Evolutionary conservation across 163 green algal genomes (phyloP).

Genomic region (Chlamydomonas reinhardtii): DNA sequence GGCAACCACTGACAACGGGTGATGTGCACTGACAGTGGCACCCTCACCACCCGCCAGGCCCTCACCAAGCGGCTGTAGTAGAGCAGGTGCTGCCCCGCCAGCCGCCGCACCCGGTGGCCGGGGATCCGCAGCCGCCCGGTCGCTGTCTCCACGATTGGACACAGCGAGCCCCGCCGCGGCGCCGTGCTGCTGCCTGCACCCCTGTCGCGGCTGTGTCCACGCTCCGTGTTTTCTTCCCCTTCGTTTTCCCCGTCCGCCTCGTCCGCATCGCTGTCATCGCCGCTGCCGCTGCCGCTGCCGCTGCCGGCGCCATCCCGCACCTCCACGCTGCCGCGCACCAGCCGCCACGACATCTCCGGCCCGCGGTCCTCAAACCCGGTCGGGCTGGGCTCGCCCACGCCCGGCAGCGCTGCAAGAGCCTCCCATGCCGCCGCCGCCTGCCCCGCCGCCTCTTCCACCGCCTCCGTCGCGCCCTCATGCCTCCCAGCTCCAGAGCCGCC

Average conservation of each 20-base stretch:
- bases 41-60: no score
- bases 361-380: slow-evolving; percentile 32
- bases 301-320: background rate
- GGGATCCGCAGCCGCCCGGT: slow-evolving; percentile 4
- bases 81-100: background rate
- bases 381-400: background rate
- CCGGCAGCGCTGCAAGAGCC: background rate
- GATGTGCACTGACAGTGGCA: no score
- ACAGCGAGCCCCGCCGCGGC: background rate
- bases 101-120: background rate
- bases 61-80: background rate
- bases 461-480: no score
- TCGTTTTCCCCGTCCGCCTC: background rate
- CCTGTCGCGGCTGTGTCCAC: no score
- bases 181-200: no score
- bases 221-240: background rate
- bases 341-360: slow-evolving; percentile 35
- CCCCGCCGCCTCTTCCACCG: background rate
- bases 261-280: background rate
- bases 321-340: slow-evolving; percentile 19
- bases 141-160: background rate
- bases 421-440: background rate
- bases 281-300: background rate
- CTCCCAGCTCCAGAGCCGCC: background rate
- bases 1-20: no score